phyloP scores from a whole-genome alignment of 2,329 filamentous ascomycete genomes.

The Fusarium algeriense region DNA sequence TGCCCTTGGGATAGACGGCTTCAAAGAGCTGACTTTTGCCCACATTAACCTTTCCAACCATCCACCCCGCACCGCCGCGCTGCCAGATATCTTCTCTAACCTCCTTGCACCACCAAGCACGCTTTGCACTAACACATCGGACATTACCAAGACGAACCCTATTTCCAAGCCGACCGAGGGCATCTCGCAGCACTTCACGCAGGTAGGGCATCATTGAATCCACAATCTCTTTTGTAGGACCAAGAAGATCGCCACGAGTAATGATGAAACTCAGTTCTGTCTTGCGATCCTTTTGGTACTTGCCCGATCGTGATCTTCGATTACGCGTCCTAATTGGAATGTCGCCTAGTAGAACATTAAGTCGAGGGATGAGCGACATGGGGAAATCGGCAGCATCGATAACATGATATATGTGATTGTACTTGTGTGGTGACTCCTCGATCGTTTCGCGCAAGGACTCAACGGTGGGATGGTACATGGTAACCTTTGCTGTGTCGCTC shows the following conservation, averaged over 20 bases:
- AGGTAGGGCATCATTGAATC: constrained; percentile 89
- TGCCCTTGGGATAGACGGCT: constrained; percentile 84
- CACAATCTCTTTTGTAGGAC: constrained; percentile 84
- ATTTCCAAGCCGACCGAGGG: constrained; percentile 75
- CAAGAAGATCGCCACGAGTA: constrained; percentile 87
- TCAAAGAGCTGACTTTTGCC: constrained; percentile 95
- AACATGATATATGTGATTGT: constrained; percentile 96
- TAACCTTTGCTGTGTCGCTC: constrained; percentile 55
- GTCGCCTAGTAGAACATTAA: constrained; percentile 77
- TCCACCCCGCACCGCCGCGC: constrained; percentile 89
- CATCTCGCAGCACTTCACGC: constrained; percentile 79
- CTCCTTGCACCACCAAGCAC: constrained; percentile 90
- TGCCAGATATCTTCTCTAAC: constrained; percentile 88
- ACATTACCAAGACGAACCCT: constrained; percentile 90
- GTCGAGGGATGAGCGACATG: constrained; percentile 86
- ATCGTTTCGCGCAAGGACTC: constrained; percentile 86
- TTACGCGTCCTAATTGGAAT: constrained; percentile 84
- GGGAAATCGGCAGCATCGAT: constrained; percentile 97
- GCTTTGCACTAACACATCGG: constrained; percentile 84
- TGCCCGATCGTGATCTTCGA: constrained; percentile 75
- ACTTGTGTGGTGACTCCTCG: constrained; percentile 86
- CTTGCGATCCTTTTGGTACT: constrained; percentile 75
- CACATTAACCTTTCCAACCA: constrained; percentile 98
- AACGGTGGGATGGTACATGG: constrained; percentile 85
- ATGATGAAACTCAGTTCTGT: constrained; percentile 92